A percentile compares a stretch with the other conserved stretches of the same genome.
Conservation (phyloP, 495 filamentous ascomycete species). For the Staphylotrichum tortipilum region DNA sequence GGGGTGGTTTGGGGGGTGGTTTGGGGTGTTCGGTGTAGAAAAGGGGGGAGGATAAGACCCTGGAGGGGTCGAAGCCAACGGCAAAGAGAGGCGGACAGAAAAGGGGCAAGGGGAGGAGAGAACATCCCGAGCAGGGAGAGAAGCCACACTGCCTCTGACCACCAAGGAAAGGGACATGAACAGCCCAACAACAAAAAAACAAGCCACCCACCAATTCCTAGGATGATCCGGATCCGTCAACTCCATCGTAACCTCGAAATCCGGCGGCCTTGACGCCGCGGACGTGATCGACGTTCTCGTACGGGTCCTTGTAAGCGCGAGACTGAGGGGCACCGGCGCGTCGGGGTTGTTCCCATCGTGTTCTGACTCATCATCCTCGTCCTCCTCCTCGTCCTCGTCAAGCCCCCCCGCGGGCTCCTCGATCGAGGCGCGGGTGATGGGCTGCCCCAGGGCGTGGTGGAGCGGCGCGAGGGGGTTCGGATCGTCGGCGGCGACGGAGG, state of each 20-base stretch:
- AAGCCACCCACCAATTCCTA: too few relatives aligned
- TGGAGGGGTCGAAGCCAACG: too few relatives aligned
- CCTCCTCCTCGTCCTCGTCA: neutral
- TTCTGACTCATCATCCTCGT: neutral
- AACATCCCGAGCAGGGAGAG: too few relatives aligned
- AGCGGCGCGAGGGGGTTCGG: conserved; percentile 27
- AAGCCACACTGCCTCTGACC: too few relatives aligned
- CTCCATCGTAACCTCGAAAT: conserved; percentile 71
- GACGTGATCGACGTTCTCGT: conserved; percentile 49
- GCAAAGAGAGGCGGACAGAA: too few relatives aligned
- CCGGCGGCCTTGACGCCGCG: conserved; percentile 50
- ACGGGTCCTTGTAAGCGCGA: conserved; percentile 23
- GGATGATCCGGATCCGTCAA: conserved; percentile 61
- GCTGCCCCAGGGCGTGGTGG: conserved; percentile 21
- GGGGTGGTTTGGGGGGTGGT: too few relatives aligned
- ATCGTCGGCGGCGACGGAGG: conserved; percentile 23
- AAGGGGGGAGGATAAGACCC: neutral
- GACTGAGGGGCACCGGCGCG: conserved; percentile 6
- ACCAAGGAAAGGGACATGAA: too few relatives aligned
- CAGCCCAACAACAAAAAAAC: too few relatives aligned
- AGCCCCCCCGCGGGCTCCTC: neutral
- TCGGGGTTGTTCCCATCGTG: conserved; percentile 1
- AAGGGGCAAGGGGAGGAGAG: too few relatives aligned
- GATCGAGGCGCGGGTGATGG: neutral
- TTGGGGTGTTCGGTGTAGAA: neutral